These are phyloP conservation scores for Helotiales sp. DNA, from an alignment of 2,329 filamentous ascomycete genomes.

Conservation along the genomic window DNA sequence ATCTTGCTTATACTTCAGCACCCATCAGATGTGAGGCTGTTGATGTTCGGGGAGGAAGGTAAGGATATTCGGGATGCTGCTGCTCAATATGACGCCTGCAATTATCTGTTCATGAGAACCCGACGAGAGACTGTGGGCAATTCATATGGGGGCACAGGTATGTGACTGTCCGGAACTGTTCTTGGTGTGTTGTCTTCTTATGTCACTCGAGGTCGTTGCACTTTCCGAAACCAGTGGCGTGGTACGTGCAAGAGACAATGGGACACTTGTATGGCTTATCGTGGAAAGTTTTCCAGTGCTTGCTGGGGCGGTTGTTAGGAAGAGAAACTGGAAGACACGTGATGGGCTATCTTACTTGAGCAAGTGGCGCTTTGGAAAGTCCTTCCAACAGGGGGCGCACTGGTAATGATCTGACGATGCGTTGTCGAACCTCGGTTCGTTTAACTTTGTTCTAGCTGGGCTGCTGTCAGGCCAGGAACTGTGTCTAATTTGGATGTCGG, in stretches of 20 bases:
- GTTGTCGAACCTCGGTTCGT: no score
- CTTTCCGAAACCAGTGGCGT: not conserved
- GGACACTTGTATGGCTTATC: not conserved
- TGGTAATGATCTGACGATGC: not conserved
- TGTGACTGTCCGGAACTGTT: not conserved
- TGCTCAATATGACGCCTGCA: not conserved
- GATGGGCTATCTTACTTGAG: not conserved
- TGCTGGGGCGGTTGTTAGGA: not conserved
- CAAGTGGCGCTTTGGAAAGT: not conserved
- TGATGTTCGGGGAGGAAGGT: not conserved
- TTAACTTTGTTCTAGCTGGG: no score
- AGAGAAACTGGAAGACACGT: not conserved
- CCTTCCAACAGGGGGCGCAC: not conserved
- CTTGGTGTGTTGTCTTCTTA: not conserved
- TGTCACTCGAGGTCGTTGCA: not conserved
- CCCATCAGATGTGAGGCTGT: not conserved
- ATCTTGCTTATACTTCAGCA: not conserved
- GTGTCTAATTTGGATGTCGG: no score
- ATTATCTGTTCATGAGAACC: not conserved
- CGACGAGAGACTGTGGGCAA: not conserved
- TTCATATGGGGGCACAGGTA: not conserved
- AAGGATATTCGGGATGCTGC: not conserved
- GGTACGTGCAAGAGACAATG: not conserved
- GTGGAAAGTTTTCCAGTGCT: not conserved
- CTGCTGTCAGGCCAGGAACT: no score